Conservation (phyloP, 1,284 basidiomycete species). For the Filobasidium uniguttulatum region DNA sequence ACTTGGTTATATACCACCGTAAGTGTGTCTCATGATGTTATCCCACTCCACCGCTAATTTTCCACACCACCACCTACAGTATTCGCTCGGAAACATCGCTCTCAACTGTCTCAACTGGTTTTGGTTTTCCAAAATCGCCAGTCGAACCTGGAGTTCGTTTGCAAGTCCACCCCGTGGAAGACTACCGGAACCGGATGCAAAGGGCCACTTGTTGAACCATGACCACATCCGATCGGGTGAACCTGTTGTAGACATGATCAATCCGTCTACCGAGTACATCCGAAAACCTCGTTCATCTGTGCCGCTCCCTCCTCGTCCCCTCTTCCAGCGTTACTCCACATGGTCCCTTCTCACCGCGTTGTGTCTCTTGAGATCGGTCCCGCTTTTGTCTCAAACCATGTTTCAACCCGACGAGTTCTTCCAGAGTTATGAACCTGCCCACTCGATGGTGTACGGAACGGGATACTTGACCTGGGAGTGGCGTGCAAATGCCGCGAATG, state of each 20-base stretch:
- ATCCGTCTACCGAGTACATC: background rate
- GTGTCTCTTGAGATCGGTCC: slow-evolving; percentile 38
- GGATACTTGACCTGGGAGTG: slow-evolving; percentile 96
- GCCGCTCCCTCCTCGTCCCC: background rate
- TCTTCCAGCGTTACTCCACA: no score
- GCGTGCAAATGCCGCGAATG: slow-evolving; percentile 40
- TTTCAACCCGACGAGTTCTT: slow-evolving; percentile 98
- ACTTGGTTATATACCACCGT: slow-evolving; percentile 18
- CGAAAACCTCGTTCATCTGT: background rate
- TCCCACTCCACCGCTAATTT: background rate
- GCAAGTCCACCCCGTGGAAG: no score
- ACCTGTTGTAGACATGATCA: slow-evolving; percentile 1
- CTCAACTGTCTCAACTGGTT: slow-evolving; percentile 25
- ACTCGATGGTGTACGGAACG: slow-evolving; percentile 75
- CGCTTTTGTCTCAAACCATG: slow-evolving; percentile 63
- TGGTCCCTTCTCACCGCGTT: slow-evolving; percentile 27
- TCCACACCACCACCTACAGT: slow-evolving; percentile 17
- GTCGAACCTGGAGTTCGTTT: slow-evolving; percentile 14
- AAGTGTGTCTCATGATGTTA: slow-evolving; percentile 1
- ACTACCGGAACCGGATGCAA: no score
- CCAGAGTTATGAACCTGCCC: slow-evolving; percentile 86
- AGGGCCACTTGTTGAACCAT: no score
- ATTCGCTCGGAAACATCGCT: slow-evolving; percentile 22
- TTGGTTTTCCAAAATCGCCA: slow-evolving; percentile 29
- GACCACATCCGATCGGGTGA: background rate